Percentiles rank a stretch among this genome's conserved stretches.
Conservation (phyloP, 2,329 filamentous ascomycete genomes). For the Fonsecaea nubica region DNA sequence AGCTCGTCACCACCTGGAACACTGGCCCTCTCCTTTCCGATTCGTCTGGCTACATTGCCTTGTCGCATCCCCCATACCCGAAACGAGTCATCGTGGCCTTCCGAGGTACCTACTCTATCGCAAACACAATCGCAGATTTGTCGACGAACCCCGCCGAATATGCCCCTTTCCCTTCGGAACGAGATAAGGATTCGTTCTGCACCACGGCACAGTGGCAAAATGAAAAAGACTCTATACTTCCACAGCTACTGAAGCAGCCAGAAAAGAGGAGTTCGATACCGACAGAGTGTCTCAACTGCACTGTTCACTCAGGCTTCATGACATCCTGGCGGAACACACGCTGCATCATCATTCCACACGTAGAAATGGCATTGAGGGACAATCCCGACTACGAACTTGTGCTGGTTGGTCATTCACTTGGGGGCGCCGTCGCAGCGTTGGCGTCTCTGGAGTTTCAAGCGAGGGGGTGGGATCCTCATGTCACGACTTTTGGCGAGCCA, state of each 20-base stretch:
- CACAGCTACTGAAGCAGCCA: conserved; percentile 32
- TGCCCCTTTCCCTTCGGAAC: conserved; percentile 74
- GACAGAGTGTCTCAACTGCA: conserved; percentile 77
- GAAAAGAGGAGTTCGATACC: conserved; percentile 39
- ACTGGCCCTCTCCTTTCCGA: conserved; percentile 86
- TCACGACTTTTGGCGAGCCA: conserved; percentile 95
- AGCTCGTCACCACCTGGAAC: conserved; percentile 84
- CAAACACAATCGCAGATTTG: conserved; percentile 89
- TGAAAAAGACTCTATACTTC: conserved; percentile 27
- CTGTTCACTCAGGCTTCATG: conserved; percentile 90
- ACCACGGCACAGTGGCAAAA: conserved; percentile 19
- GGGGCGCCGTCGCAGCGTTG: conserved; percentile 87
- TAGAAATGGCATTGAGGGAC: conserved; percentile 64
- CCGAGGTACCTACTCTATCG: conserved; percentile 90
- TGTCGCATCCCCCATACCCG: conserved; percentile 71
- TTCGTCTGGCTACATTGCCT: conserved; percentile 89
- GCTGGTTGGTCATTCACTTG: conserved; percentile 88
- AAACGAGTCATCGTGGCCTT: conserved; percentile 83
- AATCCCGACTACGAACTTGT: conserved; percentile 76
- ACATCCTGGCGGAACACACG: conserved; percentile 81
- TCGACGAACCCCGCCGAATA: conserved; percentile 90
- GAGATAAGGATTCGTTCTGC: conserved; percentile 44
- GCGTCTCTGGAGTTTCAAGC: conserved; percentile 81
- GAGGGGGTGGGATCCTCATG: conserved; percentile 74
- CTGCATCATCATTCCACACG: conserved; percentile 68